Evolutionary conservation across 352 stramenopile genomes (phyloP), one percentile per base, ranked within the genome.

Genomic region (Phytophthora litchii): DNA sequence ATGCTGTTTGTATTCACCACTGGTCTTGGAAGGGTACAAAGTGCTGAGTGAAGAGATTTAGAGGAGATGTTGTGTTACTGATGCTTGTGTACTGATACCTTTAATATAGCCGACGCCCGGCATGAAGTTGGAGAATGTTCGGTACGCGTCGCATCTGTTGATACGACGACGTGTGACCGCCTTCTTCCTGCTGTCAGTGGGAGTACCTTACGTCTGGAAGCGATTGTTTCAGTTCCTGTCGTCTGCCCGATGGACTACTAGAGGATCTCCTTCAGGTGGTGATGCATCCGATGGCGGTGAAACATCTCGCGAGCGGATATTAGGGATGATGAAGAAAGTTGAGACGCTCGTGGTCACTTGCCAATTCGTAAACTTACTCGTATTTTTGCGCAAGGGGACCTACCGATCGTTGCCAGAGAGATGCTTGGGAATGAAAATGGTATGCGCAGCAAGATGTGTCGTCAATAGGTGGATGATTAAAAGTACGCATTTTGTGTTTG

Each of bases 111-210:
- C 83, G 4, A 94, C 86, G 8, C 86, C 86, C 7, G 86, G 86
- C 2, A 94, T 94, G 86, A 89, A 89, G 52, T 64, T 94, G 17
- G 82, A 94, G 58, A 93, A 93, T 31, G 64, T 94, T 7, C 76
- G 73, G 47, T 94, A 90, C 20, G 62, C 60, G 7, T 62, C 73
- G 4, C 60, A 75, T 23, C 17, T 75, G 23, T 57, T 94, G 41
- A 86, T 78, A 11, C 54, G 57, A 21, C 76, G 72, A 60, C 80
- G 76, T 21, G 72, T 90, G 17, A 57, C 48, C 4, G 64, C 60
- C 25, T 78, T 93, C 32, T 92, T 92, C 36, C 7, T 94, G 35
- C 53, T 94, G 4, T 90, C 83, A 1, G 74, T 94, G 12, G 86
- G 60, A 5, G 32, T 89, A 9, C 86, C 86, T 25, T 94, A 93